These are phyloP conservation scores for Fusarium scirpi DNA, from an alignment of 2,329 filamentous ascomycete genomes.

Conservation along the genomic window DNA sequence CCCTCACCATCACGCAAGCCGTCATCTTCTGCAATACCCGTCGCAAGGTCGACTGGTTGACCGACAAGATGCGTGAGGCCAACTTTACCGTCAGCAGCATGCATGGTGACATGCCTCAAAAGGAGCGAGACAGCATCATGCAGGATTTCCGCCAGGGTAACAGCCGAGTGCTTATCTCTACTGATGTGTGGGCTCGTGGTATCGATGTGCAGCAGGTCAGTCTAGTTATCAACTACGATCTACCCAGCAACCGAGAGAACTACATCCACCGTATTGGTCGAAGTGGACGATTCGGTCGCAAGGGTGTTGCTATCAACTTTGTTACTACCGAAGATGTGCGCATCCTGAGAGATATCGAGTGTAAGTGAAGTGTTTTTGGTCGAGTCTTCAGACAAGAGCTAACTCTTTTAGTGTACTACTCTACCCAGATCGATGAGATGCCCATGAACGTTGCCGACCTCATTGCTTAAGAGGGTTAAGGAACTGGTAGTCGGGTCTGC, in stretches of 20 bases:
- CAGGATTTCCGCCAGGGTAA: conserved; percentile 98
- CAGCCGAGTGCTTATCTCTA: conserved; percentile 95
- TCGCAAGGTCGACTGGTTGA: conserved; percentile 99
- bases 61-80: conserved; percentile 98
- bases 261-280: conserved; percentile 99
- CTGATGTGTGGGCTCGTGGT: conserved; percentile 96
- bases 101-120: conserved; percentile 99
- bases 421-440: conserved; percentile 98
- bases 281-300: conserved; percentile 94
- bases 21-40: conserved; percentile 99
- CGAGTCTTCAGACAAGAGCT: conserved; percentile 44
- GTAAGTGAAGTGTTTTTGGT: conserved; percentile 62
- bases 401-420: conserved; percentile 80
- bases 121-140: conserved; percentile 99
- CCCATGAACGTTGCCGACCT: conserved; percentile 89
- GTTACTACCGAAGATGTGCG: conserved; percentile 98
- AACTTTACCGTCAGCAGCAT: conserved; percentile 99
- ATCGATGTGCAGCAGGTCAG: conserved; percentile 99
- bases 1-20: conserved; percentile 96
- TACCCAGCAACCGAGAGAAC: conserved; percentile 98
- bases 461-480: conserved; percentile 56
- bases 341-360: conserved; percentile 96
- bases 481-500: no score
- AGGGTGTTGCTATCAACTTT: conserved; percentile 99
- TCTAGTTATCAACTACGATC: conserved; percentile 98